Base-by-base conservation (phyloP, 2,329 filamentous ascomycete genomes). In the Pseudonectria buxi region DNA sequence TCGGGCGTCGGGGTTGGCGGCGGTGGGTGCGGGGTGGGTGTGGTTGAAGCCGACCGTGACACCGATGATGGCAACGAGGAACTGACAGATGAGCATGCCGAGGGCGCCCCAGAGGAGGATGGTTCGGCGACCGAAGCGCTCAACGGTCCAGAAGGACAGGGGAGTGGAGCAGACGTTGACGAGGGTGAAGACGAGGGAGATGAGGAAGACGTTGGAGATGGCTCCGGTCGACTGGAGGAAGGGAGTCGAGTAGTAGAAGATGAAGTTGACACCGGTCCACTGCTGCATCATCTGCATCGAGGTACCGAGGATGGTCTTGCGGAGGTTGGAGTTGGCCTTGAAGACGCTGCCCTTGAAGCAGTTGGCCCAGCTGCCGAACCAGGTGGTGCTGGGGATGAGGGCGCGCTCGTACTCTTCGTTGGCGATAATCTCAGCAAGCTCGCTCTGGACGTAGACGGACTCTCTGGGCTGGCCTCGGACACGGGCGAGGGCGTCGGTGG, bases 251-350 rank as follows among this genome's bases (percentile, higher is more conserved):
- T 81, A 86, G 68, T 86, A 85, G 71, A 89, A 92, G 71, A 92
- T 86, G 65, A 90, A 94, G 74, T 94, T 94, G 65, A 94, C 83
- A 70, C 87, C 86, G 16, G 85, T 89, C 77, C 71, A 76, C 63
- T 85, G 81, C 63, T 86, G 82, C 80, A 86, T 85, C 81, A 86
- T 86, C 69, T 86, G 82, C 24, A 86, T 69, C 16, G 79, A 81
- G 29, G 77, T 83, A 51, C 82, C 82, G 29, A 86, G 70, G 40
- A 86, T 77, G 16, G 81, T 82, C 47, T 79, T 76, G 53, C 82
- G 81, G 37, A 85, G 57, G 69, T 79, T 87, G 44, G 78, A 78
- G 47, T 79, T 81, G 44, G 71, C 67, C 38, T 73, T 71, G 43
- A 52, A 67, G 45, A 87, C 68, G 48, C 78, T 74, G 47, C 84